Conservation (phyloP, 2,329 filamentous ascomycete species). For the Pestalotiopsis sp. region DNA sequence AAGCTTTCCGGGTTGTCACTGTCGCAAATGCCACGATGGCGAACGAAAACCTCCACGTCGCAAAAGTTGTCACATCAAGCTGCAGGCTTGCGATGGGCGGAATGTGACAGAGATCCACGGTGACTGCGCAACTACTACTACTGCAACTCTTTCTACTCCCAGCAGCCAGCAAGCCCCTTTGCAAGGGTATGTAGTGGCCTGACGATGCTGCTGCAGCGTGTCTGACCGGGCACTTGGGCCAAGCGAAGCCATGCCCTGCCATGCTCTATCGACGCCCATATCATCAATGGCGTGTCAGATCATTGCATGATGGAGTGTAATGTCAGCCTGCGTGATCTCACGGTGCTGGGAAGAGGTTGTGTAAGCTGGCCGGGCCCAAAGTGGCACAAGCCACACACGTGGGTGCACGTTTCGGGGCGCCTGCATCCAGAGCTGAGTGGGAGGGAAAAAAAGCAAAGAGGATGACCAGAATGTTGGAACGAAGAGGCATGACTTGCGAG, state of each 20-base stretch:
- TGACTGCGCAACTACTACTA: neutral
- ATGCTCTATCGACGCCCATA: neutral
- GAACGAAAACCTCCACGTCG: neutral
- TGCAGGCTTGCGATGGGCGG: neutral
- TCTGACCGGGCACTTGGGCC: conserved; percentile 6
- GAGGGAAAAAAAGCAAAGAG: conserved; percentile 2
- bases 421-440: neutral
- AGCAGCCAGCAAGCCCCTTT: neutral
- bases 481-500: conserved; percentile 1
- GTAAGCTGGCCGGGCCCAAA: neutral
- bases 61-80: neutral
- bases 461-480: neutral
- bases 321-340: conserved; percentile 10
- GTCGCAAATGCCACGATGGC: neutral
- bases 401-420: conserved; percentile 3
- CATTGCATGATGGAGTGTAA: conserved; percentile 10
- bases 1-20: neutral
- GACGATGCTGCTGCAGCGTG: neutral
- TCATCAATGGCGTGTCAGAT: conserved; percentile 4
- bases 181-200: neutral
- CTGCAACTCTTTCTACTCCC: neutral
- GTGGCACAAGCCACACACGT: conserved; percentile 9
- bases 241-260: neutral
- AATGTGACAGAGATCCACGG: neutral
- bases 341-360: neutral